Conservation (phyloP, 805 yeast genomes). For the Lachancea fermentati region DNA sequence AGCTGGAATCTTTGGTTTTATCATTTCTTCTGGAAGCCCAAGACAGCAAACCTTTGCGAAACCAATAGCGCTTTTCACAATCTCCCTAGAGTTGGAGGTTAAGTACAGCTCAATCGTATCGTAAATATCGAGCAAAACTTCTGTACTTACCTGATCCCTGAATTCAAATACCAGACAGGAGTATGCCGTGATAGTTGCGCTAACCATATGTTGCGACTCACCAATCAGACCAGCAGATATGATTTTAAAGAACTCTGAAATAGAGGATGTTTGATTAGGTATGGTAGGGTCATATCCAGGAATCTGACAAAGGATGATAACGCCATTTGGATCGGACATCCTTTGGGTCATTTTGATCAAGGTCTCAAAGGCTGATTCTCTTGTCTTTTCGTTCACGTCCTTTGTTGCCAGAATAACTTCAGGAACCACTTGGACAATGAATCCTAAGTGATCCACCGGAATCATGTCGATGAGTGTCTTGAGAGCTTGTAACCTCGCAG, state of each 20-base stretch:
- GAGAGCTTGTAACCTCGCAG: slow-evolving; percentile 70
- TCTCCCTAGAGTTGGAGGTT: slow-evolving; percentile 87
- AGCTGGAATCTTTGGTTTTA: slow-evolving; percentile 58
- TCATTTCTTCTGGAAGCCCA: slow-evolving; percentile 71
- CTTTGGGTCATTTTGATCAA: slow-evolving; percentile 75
- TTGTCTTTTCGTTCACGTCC: slow-evolving; percentile 86
- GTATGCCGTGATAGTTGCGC: slow-evolving; percentile 90
- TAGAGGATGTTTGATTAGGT: slow-evolving; percentile 58
- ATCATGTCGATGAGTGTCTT: slow-evolving; percentile 52
- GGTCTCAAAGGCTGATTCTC: slow-evolving; percentile 71
- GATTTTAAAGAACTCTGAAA: slow-evolving; percentile 85
- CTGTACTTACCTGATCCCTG: slow-evolving; percentile 54
- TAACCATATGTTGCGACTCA: slow-evolving; percentile 88
- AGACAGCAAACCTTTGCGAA: slow-evolving; percentile 86
- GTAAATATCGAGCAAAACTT: slow-evolving; percentile 64
- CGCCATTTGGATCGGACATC: slow-evolving; percentile 64
- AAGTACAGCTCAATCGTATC: slow-evolving; percentile 85
- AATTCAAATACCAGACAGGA: slow-evolving; percentile 86
- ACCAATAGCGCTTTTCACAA: slow-evolving; percentile 91
- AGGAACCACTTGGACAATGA: slow-evolving; percentile 76
- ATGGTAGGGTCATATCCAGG: slow-evolving; percentile 60
- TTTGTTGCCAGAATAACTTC: slow-evolving; percentile 89
- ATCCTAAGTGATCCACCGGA: slow-evolving; percentile 60
- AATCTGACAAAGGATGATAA: slow-evolving; percentile 56
- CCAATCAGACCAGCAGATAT: slow-evolving; percentile 96